phyloP scores from a whole-genome alignment of 2,329 filamentous ascomycete genomes.

The Eutypa lata region DNA sequence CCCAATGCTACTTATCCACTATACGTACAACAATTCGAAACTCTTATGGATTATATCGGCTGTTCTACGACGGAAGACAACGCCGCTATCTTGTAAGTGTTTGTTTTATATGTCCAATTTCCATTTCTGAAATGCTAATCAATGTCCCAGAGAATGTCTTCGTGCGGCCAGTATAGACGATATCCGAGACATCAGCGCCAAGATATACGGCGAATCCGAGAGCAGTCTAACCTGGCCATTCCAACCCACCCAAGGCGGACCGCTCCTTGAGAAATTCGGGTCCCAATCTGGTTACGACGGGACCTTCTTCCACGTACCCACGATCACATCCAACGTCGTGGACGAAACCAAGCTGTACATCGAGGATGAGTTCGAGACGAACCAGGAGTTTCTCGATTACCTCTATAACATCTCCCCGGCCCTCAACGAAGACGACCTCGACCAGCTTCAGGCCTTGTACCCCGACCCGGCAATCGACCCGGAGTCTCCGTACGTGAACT shows the following conservation, averaged over 20 bases:
- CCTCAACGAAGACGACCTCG: conserved; percentile 27
- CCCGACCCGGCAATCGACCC: conserved; percentile 31
- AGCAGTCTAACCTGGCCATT: conserved; percentile 45
- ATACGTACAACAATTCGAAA: conserved; percentile 29
- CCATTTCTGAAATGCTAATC: too few species aligned
- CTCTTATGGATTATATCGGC: conserved; percentile 25
- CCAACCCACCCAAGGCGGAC: conserved; percentile 44
- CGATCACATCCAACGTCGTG: conserved; percentile 34
- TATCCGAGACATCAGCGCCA: conserved; percentile 37
- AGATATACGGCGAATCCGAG: conserved; percentile 35
- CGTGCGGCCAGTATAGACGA: conserved; percentile 31
- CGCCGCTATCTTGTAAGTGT: neutral
- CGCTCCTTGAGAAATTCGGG: conserved; percentile 43
- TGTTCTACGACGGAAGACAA: conserved; percentile 27
- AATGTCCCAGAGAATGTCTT: conserved; percentile 27
- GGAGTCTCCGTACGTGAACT: conserved; percentile 33
- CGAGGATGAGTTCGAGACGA: conserved; percentile 30
- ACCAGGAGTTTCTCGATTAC: conserved; percentile 33
- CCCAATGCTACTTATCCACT: conserved; percentile 31
- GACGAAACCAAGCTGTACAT: conserved; percentile 34
- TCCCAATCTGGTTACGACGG: conserved; percentile 36
- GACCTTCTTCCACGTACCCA: conserved; percentile 34
- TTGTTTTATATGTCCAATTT: neutral
- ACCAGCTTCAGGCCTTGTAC: conserved; percentile 28
- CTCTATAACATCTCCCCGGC: conserved; percentile 31